phyloP scores from a whole-genome alignment of 768 basidiomycete genomes.

The Leccinellum luteum region DNA sequence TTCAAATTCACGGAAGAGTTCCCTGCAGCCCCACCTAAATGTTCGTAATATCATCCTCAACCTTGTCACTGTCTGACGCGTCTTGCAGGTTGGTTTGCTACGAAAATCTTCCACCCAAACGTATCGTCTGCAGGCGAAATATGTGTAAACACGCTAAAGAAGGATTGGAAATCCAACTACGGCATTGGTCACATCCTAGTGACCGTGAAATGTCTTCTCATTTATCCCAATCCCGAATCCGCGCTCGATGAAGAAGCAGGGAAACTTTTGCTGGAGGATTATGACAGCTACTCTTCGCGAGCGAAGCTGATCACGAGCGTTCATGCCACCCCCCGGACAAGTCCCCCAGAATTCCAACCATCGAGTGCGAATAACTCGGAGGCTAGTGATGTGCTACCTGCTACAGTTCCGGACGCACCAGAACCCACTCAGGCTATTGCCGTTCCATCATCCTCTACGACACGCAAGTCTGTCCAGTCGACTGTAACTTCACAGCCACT shows the following conservation, averaged over 20 bases:
- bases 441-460: constrained; percentile 39
- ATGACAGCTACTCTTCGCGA: constrained; percentile 81
- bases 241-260: constrained; percentile 96
- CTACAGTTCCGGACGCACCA: constrained; percentile 18
- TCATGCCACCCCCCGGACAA: constrained; percentile 79
- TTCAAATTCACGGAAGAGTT: constrained; percentile 95
- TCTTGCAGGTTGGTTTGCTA: constrained; percentile 75
- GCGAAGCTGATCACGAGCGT: constrained; percentile 88
- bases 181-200: constrained; percentile 90
- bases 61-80: constrained; percentile 4
- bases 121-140: constrained; percentile 89
- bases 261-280: constrained; percentile 86
- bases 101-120: constrained; percentile 98
- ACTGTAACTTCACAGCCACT: constrained; percentile 39
- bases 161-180: constrained; percentile 92
- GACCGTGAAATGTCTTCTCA: constrained; percentile 92
- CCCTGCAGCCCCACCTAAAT: constrained; percentile 91
- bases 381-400: constrained; percentile 11
- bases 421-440: constrained; percentile 33
- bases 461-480: constrained; percentile 43
- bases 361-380: constrained; percentile 34
- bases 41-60: constrained; percentile 37
- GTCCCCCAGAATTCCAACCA: constrained; percentile 69
- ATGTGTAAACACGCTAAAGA: constrained; percentile 96
- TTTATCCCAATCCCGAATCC: constrained; percentile 95